Evolutionary conservation across 305 asterid genomes (phyloP).

Genomic region (Fraxinus greggii): DNA sequence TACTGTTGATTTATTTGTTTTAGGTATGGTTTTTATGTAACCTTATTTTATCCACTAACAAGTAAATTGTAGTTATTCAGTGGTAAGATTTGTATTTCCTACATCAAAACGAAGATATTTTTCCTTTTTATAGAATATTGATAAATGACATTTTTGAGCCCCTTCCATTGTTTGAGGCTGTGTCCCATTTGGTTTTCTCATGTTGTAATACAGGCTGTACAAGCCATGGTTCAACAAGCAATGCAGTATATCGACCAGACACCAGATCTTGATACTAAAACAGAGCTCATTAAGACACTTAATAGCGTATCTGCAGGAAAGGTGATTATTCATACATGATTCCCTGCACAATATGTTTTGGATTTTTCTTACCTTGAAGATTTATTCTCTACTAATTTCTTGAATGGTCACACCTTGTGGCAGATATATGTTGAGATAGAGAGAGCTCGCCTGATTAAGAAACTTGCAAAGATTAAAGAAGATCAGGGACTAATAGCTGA

Average conservation of each 20-base stretch:
- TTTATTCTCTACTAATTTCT: conserved; percentile 3
- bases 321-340: conserved; percentile 35
- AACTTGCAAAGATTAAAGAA: conserved; percentile 53
- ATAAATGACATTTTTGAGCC: conserved; percentile 4
- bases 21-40: not conserved
- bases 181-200: conserved; percentile 14
- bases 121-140: not conserved
- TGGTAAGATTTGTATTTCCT: not conserved
- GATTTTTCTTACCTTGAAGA: conserved; percentile 12
- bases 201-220: conserved; percentile 67
- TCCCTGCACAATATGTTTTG: not conserved
- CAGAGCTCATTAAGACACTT: conserved; percentile 82
- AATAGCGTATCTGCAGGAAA: conserved; percentile 91
- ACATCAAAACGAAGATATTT: not conserved
- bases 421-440: conserved; percentile 64
- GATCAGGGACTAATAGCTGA: conserved; percentile 50
- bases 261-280: conserved; percentile 79
- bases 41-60: not conserved
- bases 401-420: not conserved
- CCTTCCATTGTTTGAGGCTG: conserved; percentile 18
- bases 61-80: not conserved
- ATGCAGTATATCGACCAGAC: conserved; percentile 93
- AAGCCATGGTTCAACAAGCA: conserved; percentile 96
- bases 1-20: not conserved
- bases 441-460: conserved; percentile 57